These are phyloP conservation scores for Ordospora colligata DNA, from an alignment of 371 early-diverging fungal genomes.

Conservation along the genomic window DNA sequence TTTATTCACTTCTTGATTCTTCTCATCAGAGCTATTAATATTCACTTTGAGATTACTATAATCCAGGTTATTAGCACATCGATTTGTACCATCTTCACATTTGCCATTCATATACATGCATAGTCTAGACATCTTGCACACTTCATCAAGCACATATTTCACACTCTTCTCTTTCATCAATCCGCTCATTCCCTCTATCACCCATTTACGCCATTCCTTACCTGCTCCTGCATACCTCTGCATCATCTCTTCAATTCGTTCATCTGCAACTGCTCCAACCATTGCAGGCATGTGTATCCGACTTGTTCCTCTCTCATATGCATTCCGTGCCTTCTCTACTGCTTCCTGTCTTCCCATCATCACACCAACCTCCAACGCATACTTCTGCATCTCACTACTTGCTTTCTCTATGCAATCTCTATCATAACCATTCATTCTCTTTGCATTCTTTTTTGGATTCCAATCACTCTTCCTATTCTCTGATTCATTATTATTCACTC, in stretches of 20 bases:
- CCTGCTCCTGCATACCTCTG: background rate
- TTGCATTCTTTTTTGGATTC: too few relatives aligned
- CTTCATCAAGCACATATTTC: background rate
- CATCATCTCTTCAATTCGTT: constrained; percentile 6
- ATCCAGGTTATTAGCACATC: too few relatives aligned
- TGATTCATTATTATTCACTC: background rate
- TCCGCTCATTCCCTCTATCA: background rate
- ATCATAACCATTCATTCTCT: too few relatives aligned
- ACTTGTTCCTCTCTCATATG: background rate
- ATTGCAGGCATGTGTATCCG: background rate
- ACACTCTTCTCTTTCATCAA: background rate
- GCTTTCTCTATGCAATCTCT: too few relatives aligned
- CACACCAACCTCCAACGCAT: background rate
- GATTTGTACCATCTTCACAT: too few relatives aligned
- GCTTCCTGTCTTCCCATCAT: background rate
- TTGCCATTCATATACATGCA: too few relatives aligned
- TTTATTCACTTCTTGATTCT: too few relatives aligned
- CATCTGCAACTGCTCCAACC: constrained; percentile 13
- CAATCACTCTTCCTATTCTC: too few relatives aligned
- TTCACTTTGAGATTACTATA: too few relatives aligned
- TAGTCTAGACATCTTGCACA: too few relatives aligned
- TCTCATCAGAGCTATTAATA: too few relatives aligned
- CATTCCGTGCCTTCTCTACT: background rate
- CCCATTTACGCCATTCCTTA: background rate
- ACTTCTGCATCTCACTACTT: background rate